These are phyloP conservation scores for Eremothecium sinecaudum DNA, from an alignment of 1,139 yeast species.

Conservation along the genomic window DNA sequence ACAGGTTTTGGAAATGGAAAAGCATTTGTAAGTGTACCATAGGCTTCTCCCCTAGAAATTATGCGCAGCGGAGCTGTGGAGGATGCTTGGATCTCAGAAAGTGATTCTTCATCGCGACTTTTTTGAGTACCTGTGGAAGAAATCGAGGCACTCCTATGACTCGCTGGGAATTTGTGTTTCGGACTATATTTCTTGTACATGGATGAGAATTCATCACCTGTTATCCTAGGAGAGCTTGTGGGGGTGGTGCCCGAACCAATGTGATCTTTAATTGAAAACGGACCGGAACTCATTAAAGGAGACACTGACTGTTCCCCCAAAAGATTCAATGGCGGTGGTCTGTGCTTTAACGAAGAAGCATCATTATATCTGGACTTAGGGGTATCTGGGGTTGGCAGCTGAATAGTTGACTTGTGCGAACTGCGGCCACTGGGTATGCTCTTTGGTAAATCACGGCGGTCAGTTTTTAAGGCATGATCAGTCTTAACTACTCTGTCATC, in stretches of 20 bases:
- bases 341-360: slow-evolving; percentile 6
- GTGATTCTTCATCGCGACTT: too few species aligned
- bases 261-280: too few species aligned
- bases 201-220: too few species aligned
- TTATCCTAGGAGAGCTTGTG: too few species aligned
- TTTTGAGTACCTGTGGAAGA: too few species aligned
- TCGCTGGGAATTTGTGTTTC: neutral
- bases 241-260: too few species aligned
- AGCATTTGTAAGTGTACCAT: too few species aligned
- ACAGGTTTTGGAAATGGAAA: too few species aligned
- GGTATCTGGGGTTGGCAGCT: neutral
- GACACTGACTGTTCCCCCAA: slow-evolving; percentile 10
- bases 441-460: slow-evolving; percentile 5
- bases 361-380: slow-evolving; percentile 1
- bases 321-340: slow-evolving; percentile 11
- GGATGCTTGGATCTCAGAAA: neutral
- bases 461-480: slow-evolving; percentile 3
- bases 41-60: too few species aligned
- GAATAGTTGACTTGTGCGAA: neutral
- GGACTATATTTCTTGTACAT: neutral
- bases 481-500: slow-evolving; percentile 24
- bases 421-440: neutral
- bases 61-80: too few species aligned
- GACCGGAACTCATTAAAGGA: slow-evolving; percentile 7
- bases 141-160: too few species aligned